These are phyloP conservation scores for Sporothrix euskadiensis DNA, from an alignment of 2,329 filamentous ascomycete species.

Conservation along the genomic window DNA sequence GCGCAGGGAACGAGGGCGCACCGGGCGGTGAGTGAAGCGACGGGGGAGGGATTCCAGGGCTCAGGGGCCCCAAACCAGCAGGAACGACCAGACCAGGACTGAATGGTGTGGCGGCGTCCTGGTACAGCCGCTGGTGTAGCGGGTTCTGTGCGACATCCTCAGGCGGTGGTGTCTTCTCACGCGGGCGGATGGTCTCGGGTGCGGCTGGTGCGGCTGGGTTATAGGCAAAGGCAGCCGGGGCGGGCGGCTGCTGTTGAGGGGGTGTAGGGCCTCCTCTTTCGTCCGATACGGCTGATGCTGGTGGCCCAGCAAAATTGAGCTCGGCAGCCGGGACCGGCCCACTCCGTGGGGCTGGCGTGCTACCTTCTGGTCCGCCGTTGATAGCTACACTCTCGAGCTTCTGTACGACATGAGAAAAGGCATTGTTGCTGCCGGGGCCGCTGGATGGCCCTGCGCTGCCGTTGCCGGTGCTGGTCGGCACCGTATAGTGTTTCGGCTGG, in stretches of 20 bases:
- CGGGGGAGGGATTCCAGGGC: constrained; percentile 42
- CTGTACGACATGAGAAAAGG: constrained; percentile 70
- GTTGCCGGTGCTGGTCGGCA: constrained; percentile 39
- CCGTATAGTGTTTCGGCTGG: constrained; percentile 15
- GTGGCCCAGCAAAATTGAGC: constrained; percentile 46
- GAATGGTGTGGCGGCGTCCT: constrained; percentile 57
- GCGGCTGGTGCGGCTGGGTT: constrained; percentile 77
- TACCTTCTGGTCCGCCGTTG: constrained; percentile 30
- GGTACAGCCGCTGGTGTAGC: constrained; percentile 57
- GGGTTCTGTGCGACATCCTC: constrained; percentile 62
- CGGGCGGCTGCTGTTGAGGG: constrained; percentile 28
- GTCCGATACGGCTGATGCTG: constrained; percentile 32
- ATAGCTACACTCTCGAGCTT: constrained; percentile 72
- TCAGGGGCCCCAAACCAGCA: constrained; percentile 48
- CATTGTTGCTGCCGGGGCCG: constrained; percentile 36
- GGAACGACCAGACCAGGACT: constrained; percentile 54
- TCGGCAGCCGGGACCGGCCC: constrained; percentile 45
- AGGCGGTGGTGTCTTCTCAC: constrained; percentile 79
- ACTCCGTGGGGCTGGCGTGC: constrained; percentile 39
- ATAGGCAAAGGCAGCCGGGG: constrained; percentile 65
- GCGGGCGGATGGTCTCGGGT: constrained; percentile 68
- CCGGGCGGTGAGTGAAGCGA: constrained; percentile 44
- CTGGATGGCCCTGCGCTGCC: constrained; percentile 35
- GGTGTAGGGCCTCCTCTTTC: background rate
- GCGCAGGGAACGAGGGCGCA: constrained; percentile 46